Evolutionary conservation across 2,329 filamentous ascomycete species (phyloP).

Genomic region (Xylaria sp.): DNA sequence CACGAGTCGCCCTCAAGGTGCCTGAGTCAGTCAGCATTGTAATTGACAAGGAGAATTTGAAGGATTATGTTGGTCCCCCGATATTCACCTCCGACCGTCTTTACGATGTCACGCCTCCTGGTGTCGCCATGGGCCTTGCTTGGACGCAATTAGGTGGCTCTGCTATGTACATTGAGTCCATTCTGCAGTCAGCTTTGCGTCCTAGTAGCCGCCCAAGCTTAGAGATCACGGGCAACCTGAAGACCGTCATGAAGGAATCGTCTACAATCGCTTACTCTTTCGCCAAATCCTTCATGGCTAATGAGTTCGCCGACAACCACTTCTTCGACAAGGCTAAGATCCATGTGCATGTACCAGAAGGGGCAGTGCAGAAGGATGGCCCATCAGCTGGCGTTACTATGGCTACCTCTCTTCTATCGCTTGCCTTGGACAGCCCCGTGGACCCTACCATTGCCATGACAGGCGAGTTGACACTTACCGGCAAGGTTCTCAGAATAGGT

Average conservation of each 20-base stretch:
- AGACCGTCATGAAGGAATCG: conserved; percentile 98
- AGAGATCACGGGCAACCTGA: conserved; percentile 93
- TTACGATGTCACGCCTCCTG: conserved; percentile 91
- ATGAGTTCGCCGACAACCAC: conserved; percentile 85
- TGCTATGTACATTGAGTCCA: conserved; percentile 96
- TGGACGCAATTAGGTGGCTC: conserved; percentile 98
- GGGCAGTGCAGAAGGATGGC: conserved; percentile 94
- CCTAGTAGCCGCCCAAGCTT: conserved; percentile 80
- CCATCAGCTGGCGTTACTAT: conserved; percentile 96
- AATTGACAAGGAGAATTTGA: conserved; percentile 89
- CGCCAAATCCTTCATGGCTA: conserved; percentile 87
- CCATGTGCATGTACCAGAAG: conserved; percentile 96
- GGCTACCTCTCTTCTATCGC: conserved; percentile 89
- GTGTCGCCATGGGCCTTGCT: conserved; percentile 96
- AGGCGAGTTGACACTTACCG: conserved; percentile 94
- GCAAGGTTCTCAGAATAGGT: conserved; percentile 94
- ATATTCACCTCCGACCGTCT: conserved; percentile 95
- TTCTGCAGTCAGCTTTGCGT: conserved; percentile 84
- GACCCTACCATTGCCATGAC: conserved; percentile 96
- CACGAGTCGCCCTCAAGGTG: conserved; percentile 81
- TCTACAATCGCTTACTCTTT: conserved; percentile 96
- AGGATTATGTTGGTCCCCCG: conserved; percentile 95
- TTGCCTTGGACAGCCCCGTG: conserved; percentile 82
- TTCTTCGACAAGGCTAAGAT: conserved; percentile 97
- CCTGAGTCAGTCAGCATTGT: conserved; percentile 87